A percentile compares a stretch with the other conserved stretches of the same genome.
phyloP scores from a whole-genome alignment of 768 basidiomycete species.

The Mycena metata region DNA sequence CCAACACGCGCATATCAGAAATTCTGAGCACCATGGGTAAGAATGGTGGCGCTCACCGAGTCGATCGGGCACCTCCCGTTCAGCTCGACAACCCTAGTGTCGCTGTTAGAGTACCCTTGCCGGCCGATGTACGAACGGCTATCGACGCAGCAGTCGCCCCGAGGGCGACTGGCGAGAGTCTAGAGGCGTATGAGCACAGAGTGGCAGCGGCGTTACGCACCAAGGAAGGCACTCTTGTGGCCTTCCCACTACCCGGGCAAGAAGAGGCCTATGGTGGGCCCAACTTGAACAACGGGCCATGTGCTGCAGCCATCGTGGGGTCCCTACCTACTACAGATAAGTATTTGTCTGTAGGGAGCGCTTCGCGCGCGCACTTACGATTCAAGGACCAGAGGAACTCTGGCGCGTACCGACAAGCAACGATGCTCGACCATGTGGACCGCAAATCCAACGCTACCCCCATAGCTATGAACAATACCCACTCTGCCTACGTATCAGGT shows the following conservation, averaged over 20 bases:
- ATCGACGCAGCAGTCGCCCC: background rate
- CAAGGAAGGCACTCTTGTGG: background rate
- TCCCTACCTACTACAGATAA: background rate
- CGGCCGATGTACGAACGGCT: background rate
- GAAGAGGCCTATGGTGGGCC: too few relatives aligned
- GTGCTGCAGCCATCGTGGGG: too few relatives aligned
- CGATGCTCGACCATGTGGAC: too few relatives aligned
- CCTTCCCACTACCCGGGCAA: background rate
- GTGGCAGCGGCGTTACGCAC: background rate
- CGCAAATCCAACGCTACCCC: background rate
- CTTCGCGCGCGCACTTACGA: background rate
- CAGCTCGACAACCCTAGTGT: background rate
- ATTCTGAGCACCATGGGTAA: background rate
- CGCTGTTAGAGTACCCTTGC: too few relatives aligned
- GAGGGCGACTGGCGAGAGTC: background rate
- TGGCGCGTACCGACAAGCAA: too few relatives aligned
- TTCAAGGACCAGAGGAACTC: too few relatives aligned
- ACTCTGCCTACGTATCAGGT: background rate
- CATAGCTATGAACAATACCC: background rate
- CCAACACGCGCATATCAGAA: background rate
- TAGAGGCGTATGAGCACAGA: background rate
- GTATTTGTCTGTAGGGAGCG: background rate
- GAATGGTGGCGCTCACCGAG: background rate
- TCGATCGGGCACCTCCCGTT: too few relatives aligned
- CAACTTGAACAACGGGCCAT: too few relatives aligned